Conservation (phyloP, 2,329 filamentous ascomycete species). For the Colletotrichum chlorophyti region DNA sequence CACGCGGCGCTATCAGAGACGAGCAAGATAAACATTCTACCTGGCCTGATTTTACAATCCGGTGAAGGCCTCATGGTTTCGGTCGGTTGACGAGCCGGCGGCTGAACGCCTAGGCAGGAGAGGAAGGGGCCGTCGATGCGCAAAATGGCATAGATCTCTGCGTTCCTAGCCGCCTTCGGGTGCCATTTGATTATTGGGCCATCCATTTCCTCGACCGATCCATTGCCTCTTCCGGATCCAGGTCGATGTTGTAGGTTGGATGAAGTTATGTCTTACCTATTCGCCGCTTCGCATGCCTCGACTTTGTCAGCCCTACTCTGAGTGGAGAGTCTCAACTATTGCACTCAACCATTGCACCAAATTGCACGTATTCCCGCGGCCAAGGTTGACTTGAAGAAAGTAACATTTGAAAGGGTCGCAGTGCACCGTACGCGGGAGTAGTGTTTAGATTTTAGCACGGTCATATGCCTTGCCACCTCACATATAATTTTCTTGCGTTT, state of each 20-base stretch:
- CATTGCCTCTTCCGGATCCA: too few species aligned
- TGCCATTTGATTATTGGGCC: not conserved
- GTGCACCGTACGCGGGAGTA: not conserved
- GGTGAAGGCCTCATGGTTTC: not conserved
- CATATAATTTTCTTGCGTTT: not conserved
- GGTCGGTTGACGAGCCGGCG: not conserved
- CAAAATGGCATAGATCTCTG: not conserved
- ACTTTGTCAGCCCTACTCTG: not conserved
- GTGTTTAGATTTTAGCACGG: not conserved
- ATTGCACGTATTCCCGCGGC: not conserved
- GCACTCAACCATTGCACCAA: not conserved
- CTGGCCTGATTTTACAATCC: not conserved
- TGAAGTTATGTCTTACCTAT: not conserved
- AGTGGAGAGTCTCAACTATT: not conserved
- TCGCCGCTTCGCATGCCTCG: not conserved
- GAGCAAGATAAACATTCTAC: not conserved
- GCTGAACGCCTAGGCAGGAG: not conserved
- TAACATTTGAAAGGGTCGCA: not conserved
- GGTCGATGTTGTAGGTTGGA: conserved; percentile 11
- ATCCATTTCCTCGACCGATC: not conserved
- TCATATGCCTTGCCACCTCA: not conserved
- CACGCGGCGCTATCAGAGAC: not conserved
- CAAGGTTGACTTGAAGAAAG: not conserved
- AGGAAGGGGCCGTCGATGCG: not conserved
- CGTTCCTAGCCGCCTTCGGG: conserved; percentile 1